A percentile compares a stretch with the other conserved stretches of the same genome.
Conservation (phyloP, 2,329 filamentous ascomycete genomes). For the Monilinia polystroma region DNA sequence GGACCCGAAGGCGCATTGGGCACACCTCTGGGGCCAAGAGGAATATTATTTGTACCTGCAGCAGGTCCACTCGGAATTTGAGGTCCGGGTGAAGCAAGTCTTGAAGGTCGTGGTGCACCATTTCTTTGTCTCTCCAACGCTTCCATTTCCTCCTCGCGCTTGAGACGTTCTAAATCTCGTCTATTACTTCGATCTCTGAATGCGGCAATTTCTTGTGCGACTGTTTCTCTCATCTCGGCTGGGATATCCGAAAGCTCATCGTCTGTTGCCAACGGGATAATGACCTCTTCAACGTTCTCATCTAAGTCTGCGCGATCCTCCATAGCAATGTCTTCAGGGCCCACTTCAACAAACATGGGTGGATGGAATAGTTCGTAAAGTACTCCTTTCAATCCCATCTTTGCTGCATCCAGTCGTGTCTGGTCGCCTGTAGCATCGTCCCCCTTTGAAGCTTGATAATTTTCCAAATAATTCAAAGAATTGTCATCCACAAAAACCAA, state of each 20-base stretch:
- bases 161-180: conserved; percentile 82
- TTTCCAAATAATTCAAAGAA: conserved; percentile 80
- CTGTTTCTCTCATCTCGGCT: conserved; percentile 91
- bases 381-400: conserved; percentile 64
- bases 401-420: conserved; percentile 68
- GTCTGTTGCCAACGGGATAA: conserved; percentile 81
- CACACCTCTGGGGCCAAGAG: conserved; percentile 69
- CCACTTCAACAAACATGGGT: conserved; percentile 52
- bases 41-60: conserved; percentile 69
- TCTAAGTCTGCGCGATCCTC: conserved; percentile 56
- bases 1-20: conserved; percentile 74
- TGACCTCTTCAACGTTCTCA: conserved; percentile 78
- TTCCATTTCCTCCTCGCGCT: conserved; percentile 89
- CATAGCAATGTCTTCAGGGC: conserved; percentile 69
- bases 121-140: conserved; percentile 77
- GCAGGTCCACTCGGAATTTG: conserved; percentile 57
- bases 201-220: conserved; percentile 88
- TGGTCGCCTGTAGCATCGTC: conserved; percentile 63
- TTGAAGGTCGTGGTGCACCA: conserved; percentile 60
- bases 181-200: conserved; percentile 90
- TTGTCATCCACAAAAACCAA: conserved; percentile 77
- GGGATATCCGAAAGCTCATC: conserved; percentile 96
- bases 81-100: conserved; percentile 67
- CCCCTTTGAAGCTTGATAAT: conserved; percentile 66
- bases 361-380: conserved; percentile 74